Evolutionary conservation across 306 rosid species (phyloP), one percentile per base, ranked within the genome.

Genomic region (Quercus aquifolioides): DNA sequence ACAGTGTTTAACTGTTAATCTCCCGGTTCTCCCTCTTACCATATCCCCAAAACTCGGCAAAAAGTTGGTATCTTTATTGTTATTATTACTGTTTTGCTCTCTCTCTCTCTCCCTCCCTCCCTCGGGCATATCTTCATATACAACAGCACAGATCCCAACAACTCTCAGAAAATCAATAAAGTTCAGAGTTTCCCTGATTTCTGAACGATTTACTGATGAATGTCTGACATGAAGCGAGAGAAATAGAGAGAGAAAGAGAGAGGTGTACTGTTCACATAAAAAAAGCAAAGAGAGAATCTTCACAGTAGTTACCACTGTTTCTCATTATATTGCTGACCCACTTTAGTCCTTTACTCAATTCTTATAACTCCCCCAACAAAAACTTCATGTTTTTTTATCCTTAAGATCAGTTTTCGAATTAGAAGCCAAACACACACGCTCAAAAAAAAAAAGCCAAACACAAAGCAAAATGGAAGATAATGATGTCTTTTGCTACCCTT

Each of bases 121-220:
- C 81, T 79, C 55, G 31, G 12, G 79, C 82, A 69, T 75, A 72
- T 78, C 86, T 84, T 76, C 86, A 75, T 81, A 78, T 38, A 83
- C 55, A 80, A 84, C 79, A 76, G 82, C 95, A 88, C 98, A 74
- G 95, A 94, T 94, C 98, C 97, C 92, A 85, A 86, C 88, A 87
- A 76, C 84, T 84, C 78, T 83, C 86, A 88, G 90, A 91, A 88
- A 85, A 89, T 88, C 85, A 92, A 86, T 77, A 33, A 68, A 82
- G 84, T 85, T 79, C 91, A 83, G 90, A 84, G 85, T 83, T 90
- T 82, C 86, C 78, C 95, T 94, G 94, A 87, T 85, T 92, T 82
- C 91, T 86, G 90, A 83, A 84, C 79, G 90, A 94, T 92, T 89
- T 90, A 87, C 94, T 89, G 96, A 86, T 78, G 35, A 78, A 75